A percentile compares a stretch with the other conserved stretches of the same genome.
These are phyloP conservation scores for Yarrowia sp. DNA, from an alignment of 805 yeast species.

Conservation along the genomic window DNA sequence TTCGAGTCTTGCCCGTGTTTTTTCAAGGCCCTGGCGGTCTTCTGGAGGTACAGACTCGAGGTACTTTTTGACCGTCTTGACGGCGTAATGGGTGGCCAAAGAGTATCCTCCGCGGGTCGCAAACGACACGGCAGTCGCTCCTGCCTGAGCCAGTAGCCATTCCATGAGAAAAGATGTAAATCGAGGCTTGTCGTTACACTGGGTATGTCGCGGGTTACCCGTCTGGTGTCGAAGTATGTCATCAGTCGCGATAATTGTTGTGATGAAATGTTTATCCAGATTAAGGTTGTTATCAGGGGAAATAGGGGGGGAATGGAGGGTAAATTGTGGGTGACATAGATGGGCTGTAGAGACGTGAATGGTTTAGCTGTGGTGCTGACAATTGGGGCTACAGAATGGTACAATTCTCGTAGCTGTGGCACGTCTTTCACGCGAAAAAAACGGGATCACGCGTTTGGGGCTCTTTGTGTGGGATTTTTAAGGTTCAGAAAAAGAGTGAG, in stretches of 20 bases:
- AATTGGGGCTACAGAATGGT: too few species aligned
- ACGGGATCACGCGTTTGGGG: too few species aligned
- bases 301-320: slow-evolving; percentile 1
- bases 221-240: too few species aligned
- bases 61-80: slow-evolving; percentile 65
- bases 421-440: too few species aligned
- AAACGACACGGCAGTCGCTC: slow-evolving; percentile 78
- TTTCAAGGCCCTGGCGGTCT: slow-evolving; percentile 57
- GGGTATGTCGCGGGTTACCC: too few species aligned
- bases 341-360: too few species aligned
- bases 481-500: too few species aligned
- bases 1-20: slow-evolving; percentile 56
- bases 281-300: slow-evolving; percentile 31
- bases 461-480: too few species aligned
- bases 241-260: background rate
- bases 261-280: background rate
- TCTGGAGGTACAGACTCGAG: slow-evolving; percentile 59
- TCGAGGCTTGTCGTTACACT: too few species aligned
- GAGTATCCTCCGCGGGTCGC: slow-evolving; percentile 80
- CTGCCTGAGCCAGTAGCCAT: slow-evolving; percentile 58
- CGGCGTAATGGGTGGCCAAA: slow-evolving; percentile 74
- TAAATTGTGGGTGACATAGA: too few species aligned
- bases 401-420: too few species aligned
- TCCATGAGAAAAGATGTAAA: slow-evolving; percentile 24
- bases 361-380: too few species aligned